Conservation (phyloP, 2,329 filamentous ascomycete genomes). For the Lasiodiplodia gonubiensis region DNA sequence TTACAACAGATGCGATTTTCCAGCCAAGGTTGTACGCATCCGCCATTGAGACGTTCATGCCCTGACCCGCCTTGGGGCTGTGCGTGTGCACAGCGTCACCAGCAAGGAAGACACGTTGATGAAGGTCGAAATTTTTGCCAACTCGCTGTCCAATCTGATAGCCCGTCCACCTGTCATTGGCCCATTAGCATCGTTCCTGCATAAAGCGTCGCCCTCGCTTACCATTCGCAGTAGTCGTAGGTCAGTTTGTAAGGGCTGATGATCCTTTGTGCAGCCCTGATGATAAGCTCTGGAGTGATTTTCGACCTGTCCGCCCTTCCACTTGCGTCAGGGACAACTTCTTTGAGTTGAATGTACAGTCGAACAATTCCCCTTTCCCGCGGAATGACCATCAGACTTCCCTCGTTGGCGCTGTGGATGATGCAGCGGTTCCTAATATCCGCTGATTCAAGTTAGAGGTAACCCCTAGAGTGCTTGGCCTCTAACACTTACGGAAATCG, state of each 20-base stretch:
- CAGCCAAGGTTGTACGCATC: slow-evolving; percentile 66
- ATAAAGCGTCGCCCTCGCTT: background rate
- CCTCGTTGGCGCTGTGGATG: slow-evolving; percentile 62
- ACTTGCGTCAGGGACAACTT: slow-evolving; percentile 51
- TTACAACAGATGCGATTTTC: slow-evolving; percentile 60
- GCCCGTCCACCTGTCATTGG: slow-evolving; percentile 3
- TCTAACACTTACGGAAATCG: slow-evolving; percentile 56
- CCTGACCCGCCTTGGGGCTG: slow-evolving; percentile 69
- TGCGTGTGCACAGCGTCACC: slow-evolving; percentile 69
- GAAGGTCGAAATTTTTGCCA: slow-evolving; percentile 61
- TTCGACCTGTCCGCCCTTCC: slow-evolving; percentile 62
- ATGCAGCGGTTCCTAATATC: slow-evolving; percentile 65
- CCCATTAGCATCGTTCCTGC: background rate
- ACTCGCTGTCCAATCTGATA: slow-evolving; percentile 66
- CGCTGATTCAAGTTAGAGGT: slow-evolving; percentile 36
- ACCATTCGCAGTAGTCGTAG: slow-evolving; percentile 70
- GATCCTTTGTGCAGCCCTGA: slow-evolving; percentile 67
- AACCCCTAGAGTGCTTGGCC: background rate
- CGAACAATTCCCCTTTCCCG: slow-evolving; percentile 68
- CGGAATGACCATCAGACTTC: slow-evolving; percentile 69
- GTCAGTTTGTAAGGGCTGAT: slow-evolving; percentile 70
- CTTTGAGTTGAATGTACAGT: slow-evolving; percentile 68
- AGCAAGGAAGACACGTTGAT: slow-evolving; percentile 69
- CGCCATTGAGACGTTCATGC: slow-evolving; percentile 76
- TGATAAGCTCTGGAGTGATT: slow-evolving; percentile 68